These are phyloP conservation scores for Trichosporon ovoides DNA, from an alignment of 1,284 basidiomycete species.

Conservation along the genomic window DNA sequence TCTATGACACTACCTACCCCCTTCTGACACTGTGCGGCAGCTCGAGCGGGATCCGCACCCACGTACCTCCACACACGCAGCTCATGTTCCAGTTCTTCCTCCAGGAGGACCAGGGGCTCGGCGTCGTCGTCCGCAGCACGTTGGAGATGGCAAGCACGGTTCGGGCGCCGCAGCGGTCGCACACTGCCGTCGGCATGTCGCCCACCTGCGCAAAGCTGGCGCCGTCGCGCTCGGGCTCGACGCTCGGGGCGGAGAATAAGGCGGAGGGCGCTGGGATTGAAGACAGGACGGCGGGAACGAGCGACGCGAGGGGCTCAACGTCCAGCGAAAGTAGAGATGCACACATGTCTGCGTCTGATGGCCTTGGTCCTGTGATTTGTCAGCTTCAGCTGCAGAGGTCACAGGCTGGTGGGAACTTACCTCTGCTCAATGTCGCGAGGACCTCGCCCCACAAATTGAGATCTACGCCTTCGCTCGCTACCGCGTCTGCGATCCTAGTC, in stretches of 20 bases:
- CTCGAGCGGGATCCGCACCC: constrained; percentile 23
- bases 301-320: constrained; percentile 13
- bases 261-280: constrained; percentile 25
- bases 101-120: constrained; percentile 20
- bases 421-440: constrained; percentile 20
- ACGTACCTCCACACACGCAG: constrained; percentile 40
- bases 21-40: background rate
- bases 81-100: constrained; percentile 15
- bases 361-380: background rate
- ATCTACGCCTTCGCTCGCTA: constrained; percentile 28
- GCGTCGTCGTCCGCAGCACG: constrained; percentile 12
- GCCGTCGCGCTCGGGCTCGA: constrained; percentile 22
- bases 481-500: constrained; percentile 26
- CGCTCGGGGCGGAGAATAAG: constrained; percentile 22
- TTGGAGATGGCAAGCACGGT: constrained; percentile 16
- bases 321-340: constrained; percentile 19
- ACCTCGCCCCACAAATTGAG: constrained; percentile 31
- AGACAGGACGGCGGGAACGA: constrained; percentile 13
- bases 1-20: too few relatives aligned
- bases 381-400: background rate
- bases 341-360: constrained; percentile 14
- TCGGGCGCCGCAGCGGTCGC: constrained; percentile 26
- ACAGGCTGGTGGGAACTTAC: background rate
- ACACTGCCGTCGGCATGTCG: constrained; percentile 19
- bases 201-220: constrained; percentile 25